Conservation (phyloP, 1,284 basidiomycete species). For the Cutaneotrichosporon curvatum region DNA sequence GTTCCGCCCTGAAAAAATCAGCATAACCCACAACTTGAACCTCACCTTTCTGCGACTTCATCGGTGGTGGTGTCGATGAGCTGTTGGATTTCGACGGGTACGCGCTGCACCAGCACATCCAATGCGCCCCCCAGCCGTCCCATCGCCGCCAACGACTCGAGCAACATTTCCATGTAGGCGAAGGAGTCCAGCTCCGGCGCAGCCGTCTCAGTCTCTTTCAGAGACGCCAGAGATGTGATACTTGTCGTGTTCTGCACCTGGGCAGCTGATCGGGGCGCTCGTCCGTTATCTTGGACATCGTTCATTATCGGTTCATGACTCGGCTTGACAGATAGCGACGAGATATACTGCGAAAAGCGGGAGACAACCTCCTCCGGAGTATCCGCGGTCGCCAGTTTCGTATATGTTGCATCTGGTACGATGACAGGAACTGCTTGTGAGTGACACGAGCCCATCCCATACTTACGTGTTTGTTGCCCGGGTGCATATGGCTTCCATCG, state of each 20-base stretch:
- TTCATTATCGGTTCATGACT: constrained; percentile 60
- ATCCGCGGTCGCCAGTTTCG: background rate
- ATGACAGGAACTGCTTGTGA: constrained; percentile 14
- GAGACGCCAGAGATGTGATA: constrained; percentile 51
- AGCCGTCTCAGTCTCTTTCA: background rate
- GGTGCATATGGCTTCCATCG: constrained; percentile 81
- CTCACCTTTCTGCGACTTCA: constrained; percentile 40
- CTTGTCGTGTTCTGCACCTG: constrained; percentile 8
- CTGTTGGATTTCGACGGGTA: constrained; percentile 69
- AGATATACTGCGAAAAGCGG: constrained; percentile 57
- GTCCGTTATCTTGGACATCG: constrained; percentile 4
- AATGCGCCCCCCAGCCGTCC: constrained; percentile 80
- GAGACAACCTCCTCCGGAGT: constrained; percentile 8
- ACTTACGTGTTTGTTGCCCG: constrained; percentile 55
- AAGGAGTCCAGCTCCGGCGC: constrained; percentile 55
- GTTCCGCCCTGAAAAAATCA: constrained; percentile 47
- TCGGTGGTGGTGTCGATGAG: constrained; percentile 16
- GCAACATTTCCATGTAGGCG: constrained; percentile 82
- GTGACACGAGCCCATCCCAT: constrained; percentile 49
- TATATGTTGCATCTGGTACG: background rate
- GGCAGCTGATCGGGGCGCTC: background rate
- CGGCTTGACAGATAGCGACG: constrained; percentile 63
- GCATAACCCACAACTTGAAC: background rate
- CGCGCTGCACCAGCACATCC: constrained; percentile 75
- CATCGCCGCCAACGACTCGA: constrained; percentile 85